Conservation (phyloP, 2,329 filamentous ascomycete genomes). For the Magnaporthiopsis incrustans region DNA sequence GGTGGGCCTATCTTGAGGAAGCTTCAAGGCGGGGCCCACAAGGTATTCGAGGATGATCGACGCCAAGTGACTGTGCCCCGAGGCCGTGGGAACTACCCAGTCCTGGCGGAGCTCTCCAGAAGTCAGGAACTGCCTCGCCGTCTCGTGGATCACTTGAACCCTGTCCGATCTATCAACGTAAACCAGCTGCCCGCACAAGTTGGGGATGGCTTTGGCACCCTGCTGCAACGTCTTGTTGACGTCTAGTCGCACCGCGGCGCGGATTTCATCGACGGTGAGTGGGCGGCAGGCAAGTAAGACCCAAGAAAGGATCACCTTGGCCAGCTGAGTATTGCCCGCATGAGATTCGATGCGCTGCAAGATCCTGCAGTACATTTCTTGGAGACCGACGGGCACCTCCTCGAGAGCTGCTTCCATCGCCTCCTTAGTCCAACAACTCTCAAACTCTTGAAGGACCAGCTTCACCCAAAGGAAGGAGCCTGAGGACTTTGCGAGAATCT, state of each 20-base stretch:
- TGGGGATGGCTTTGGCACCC: constrained; percentile 18
- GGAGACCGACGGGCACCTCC: constrained; percentile 19
- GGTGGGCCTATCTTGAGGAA: neutral
- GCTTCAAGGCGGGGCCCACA: constrained; percentile 12
- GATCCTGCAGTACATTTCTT: constrained; percentile 19
- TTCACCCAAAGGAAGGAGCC: constrained; percentile 24
- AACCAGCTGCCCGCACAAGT: constrained; percentile 23
- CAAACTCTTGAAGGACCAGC: constrained; percentile 22
- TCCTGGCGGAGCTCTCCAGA: constrained; percentile 12
- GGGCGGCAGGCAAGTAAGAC: constrained; percentile 16
- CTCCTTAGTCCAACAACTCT: constrained; percentile 20
- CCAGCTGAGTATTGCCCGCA: constrained; percentile 14
- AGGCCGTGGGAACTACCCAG: constrained; percentile 14
- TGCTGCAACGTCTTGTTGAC: constrained; percentile 19
- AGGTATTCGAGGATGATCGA: constrained; percentile 17
- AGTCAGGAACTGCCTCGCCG: constrained; percentile 22
- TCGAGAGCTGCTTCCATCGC: constrained; percentile 19
- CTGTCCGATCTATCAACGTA: constrained; percentile 18
- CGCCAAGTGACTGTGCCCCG: constrained; percentile 23
- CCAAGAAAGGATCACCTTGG: constrained; percentile 19
- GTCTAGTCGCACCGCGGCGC: constrained; percentile 17
- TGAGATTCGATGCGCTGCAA: constrained; percentile 15
- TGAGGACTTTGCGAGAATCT: constrained; percentile 20
- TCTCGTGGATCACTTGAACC: constrained; percentile 24
- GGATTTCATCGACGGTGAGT: constrained; percentile 17